Evolutionary conservation across 2,329 filamentous ascomycete species (phyloP), one percentile per base, ranked within the genome.

Genomic region (Pseudophaeomoniella oleicola): DNA sequence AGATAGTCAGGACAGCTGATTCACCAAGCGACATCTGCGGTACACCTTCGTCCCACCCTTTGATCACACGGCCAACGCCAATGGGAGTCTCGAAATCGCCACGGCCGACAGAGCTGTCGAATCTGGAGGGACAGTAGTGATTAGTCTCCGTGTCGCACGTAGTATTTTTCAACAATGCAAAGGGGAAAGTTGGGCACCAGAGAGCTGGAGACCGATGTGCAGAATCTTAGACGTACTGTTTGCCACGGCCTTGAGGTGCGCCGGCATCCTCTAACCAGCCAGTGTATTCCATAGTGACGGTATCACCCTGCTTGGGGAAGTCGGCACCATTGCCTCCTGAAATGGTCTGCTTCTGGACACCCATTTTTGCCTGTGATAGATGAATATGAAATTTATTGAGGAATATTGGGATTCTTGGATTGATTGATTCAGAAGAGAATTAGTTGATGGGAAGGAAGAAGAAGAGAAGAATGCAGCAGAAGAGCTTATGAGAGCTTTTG

Each of bases 201-300:
- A n/a, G n/a, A n/a, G n/a, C n/a, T n/a, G n/a, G n/a, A n/a, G n/a
- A n/a, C n/a, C n/a, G n/a, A n/a, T n/a, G n/a, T n/a, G n/a, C n/a
- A n/a, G 30, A n/a, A 34, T 12, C 11, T 10, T 27, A 37, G 13
- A 62, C 78, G 52, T 66, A 93, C 86, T 85, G 55, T 16, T 58
- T 61, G 50, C 87, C 87, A 70, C 81, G 75, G 52, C 72, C 66
- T 39, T 74, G 67, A 13, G 70, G 59, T 56, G 73, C 62, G 44
- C 53, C 61, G 15, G 64, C 52, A 52, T 92, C 78, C 62, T 80
- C 81, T 44, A 96, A 70, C 63, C 68, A 94, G 50, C 90, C 90
- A 30, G 81, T 90, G 71, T 96, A 96, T 63, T 90, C 75, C 54
- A 96, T 93, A 53, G 72, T 74, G 52, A 96, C 83, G 16, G 63